Evolutionary conservation across 495 filamentous ascomycete species (phyloP).

Genomic region (Pseudevernia furfuracea): DNA sequence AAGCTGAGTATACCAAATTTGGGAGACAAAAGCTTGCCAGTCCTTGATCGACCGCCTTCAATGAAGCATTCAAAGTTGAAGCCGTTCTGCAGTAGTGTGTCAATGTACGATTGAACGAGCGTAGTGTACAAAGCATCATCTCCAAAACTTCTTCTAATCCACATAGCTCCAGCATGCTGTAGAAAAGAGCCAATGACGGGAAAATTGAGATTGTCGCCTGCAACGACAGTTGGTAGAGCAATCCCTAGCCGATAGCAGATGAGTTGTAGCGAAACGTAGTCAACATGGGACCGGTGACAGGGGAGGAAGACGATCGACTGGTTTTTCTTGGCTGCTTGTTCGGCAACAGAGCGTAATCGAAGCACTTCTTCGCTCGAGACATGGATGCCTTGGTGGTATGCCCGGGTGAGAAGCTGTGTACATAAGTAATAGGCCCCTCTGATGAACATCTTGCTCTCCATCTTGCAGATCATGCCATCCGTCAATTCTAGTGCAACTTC

Average conservation of each 20-base stretch:
- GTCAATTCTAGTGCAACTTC: conserved; percentile 79
- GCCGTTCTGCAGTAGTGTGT: conserved; percentile 80
- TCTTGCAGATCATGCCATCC: conserved; percentile 97
- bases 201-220: conserved; percentile 93
- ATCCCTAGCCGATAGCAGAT: conserved; percentile 92
- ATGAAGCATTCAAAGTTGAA: conserved; percentile 97
- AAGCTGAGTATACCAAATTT: conserved; percentile 97
- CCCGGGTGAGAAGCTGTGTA: conserved; percentile 81
- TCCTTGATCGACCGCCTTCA: conserved; percentile 85
- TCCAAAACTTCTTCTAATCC: conserved; percentile 85
- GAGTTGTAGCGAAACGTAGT: conserved; percentile 88
- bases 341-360: conserved; percentile 69
- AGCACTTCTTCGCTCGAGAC: conserved; percentile 90
- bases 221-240: conserved; percentile 83
- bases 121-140: conserved; percentile 85
- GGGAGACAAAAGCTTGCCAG: conserved; percentile 84
- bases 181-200: conserved; percentile 82
- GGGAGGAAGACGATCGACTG: conserved; percentile 95
- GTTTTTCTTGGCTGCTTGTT: conserved; percentile 73
- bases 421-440: conserved; percentile 80
- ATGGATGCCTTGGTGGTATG: conserved; percentile 94
- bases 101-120: conserved; percentile 90
- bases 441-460: conserved; percentile 92
- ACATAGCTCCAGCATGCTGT: conserved; percentile 96
- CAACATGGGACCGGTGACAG: conserved; percentile 88